These are phyloP conservation scores for Fusarium tupiense DNA, from an alignment of 2,329 filamentous ascomycete species.

Conservation along the genomic window DNA sequence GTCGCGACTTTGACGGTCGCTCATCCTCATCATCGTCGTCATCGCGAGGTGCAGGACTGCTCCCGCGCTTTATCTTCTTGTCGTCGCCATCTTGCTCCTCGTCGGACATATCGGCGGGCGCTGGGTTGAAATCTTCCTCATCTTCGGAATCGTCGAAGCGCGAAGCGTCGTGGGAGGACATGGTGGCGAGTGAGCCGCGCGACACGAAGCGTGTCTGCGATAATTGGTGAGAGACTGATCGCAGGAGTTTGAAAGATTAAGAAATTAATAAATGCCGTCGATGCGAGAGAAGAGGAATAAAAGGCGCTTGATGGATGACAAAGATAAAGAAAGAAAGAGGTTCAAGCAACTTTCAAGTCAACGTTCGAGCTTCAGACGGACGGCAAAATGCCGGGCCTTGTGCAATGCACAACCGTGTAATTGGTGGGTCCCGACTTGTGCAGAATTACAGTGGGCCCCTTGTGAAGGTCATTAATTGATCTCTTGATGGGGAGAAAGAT, in stretches of 20 bases:
- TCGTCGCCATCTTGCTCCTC: slow-evolving; percentile 58
- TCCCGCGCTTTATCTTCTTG: slow-evolving; percentile 51
- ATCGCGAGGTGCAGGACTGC: slow-evolving; percentile 47
- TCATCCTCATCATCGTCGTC: slow-evolving; percentile 54
- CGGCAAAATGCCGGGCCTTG: slow-evolving; percentile 35
- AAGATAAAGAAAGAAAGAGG: slow-evolving; percentile 28
- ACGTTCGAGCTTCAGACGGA: slow-evolving; percentile 30
- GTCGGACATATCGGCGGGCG: slow-evolving; percentile 77
- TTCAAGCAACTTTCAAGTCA: slow-evolving; percentile 12
- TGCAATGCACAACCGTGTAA: slow-evolving; percentile 15
- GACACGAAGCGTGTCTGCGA: slow-evolving; percentile 30
- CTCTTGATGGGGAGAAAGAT: neutral
- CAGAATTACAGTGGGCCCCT: neutral
- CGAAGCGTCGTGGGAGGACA: slow-evolving; percentile 60
- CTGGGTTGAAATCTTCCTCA: slow-evolving; percentile 90
- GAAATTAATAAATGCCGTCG: slow-evolving; percentile 1
- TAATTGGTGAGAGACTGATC: neutral
- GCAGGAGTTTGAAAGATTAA: slow-evolving; percentile 5
- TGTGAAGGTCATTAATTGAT: neutral
- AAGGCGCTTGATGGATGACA: slow-evolving; percentile 31
- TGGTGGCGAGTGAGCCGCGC: slow-evolving; percentile 41
- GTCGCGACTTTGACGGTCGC: slow-evolving; percentile 38
- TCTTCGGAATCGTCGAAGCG: slow-evolving; percentile 74
- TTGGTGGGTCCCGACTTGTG: slow-evolving; percentile 14
- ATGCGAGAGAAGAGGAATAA: slow-evolving; percentile 12